Evolutionary conservation across 768 basidiomycete genomes (phyloP), one percentile per base, ranked within the genome.

Genomic region (Macrolepiota fuliginosa): DNA sequence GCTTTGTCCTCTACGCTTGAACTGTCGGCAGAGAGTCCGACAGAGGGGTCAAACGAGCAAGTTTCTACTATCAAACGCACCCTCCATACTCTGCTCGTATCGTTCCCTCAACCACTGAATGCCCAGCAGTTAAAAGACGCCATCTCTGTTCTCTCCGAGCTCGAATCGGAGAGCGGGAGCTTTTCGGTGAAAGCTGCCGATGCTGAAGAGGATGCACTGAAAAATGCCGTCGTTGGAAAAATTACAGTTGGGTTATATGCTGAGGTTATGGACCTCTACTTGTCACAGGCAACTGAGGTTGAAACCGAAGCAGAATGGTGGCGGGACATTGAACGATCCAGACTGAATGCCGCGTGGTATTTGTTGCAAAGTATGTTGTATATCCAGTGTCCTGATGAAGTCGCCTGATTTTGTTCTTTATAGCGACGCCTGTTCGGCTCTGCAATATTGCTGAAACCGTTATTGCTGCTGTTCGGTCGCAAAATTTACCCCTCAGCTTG

Each of bases 281-380:
- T 96, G 62, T 69, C 77, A 10, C 85, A 92, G 67, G 91, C 94
- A 1, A 77, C 83, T 9, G 72, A 85, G 36, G 84, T 87, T 12
- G 93, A 95, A 66, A 73, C 79, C 6, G 92, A 94, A 67, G 85
- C 91, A 19, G 84, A 90, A 49, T 97, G 91, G 90, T 98, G 95
- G 95, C 80, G 81, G 15, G 81, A 85, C 29, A 71, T 90, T 45
- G 87, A 89, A 64, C 80, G 84, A 35, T 92, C 90, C 2, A 69
- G 77, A 27, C 65, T 73, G 55, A 81, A 78, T 19, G 79, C 88
- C 10, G 80, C 81, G 2, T 75, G 83, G 68, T 94, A 90, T 72
- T 77, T 96, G 27, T 64, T 96, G 1, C 91, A 95, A 77, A 91
- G 93, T 96, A 68, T 66, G 88, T 77, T 45, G 46, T 22, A 11